Base-by-base conservation (phyloP, 495 filamentous ascomycete species). In the Podospora sp. region DNA sequence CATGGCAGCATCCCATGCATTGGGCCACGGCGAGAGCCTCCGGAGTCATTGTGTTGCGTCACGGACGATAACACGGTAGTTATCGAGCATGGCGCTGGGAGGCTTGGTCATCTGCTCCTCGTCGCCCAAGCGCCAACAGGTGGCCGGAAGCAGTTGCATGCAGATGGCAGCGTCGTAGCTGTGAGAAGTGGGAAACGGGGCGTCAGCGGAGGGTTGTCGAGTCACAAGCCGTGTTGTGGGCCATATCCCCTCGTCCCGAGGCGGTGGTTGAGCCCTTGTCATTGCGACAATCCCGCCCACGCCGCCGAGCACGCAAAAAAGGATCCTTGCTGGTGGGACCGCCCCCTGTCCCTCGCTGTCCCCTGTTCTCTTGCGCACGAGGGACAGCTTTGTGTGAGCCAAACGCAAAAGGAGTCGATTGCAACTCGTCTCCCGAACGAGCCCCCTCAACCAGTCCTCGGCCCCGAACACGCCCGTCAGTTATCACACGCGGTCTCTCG, bases 251-350 rank as follows among this genome's bases (percentile, higher is more conserved):
- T 40, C 62, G 71, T 75, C 74, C 74, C 76, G 75, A 73, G 65
- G 71, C 51, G 60, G 65, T 71, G 76, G 76, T 75, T 71, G 67
- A 73, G 62, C 71, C 74, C 75, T 36, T 60, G 75, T 77, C 71
- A 67, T 71, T 63, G 56, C 69, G 68, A 68, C 60, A 64, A 69
- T 72, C 63, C 71, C 73, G 29, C 29, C 29, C 29, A 33, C 4
- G 29, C 29, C 29, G 67, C 65, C 55, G 59, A 69, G 68, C 72
- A 69, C 68, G 70, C 65, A 68, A 71, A 74, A 65, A 71, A 69
- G 46, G 52, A 69, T 60, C 71, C 73, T 65, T 74, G 67, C 27
- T 50, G 25, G 60, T 65, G 69, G 36, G 35, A 51, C 61, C 16
- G 62, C 62, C 58, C 71, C 65, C 51, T 63, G 21, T 60, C 63